A percentile compares a stretch with the other conserved stretches of the same genome.
These are phyloP conservation scores for Puccinellia tenuiflora DNA, from an alignment of 176 grass and related monocot species.

Conservation along the genomic window DNA sequence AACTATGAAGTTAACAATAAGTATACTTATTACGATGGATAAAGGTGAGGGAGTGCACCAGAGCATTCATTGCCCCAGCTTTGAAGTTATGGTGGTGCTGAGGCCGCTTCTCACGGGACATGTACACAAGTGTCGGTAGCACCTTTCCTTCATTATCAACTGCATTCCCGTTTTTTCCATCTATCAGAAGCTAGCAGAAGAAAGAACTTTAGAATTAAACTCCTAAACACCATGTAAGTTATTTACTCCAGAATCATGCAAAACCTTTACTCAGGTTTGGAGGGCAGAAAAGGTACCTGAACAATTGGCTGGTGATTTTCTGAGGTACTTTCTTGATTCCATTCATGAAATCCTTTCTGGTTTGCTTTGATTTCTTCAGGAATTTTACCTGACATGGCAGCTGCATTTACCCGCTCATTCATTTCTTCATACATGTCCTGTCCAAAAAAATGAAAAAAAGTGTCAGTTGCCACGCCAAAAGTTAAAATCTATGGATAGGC, in stretches of 20 bases:
- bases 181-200: constrained; percentile 51
- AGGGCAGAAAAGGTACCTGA: constrained; percentile 36
- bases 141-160: constrained; percentile 29
- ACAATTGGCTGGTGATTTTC: constrained; percentile 63
- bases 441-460: not conserved
- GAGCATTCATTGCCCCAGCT: constrained; percentile 77
- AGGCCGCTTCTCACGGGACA: constrained; percentile 77
- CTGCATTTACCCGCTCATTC: constrained; percentile 33
- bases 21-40: not conserved
- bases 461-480: not conserved
- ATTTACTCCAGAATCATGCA: not conserved
- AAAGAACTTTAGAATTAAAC: constrained; percentile 1
- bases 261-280: not conserved
- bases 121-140: constrained; percentile 80
- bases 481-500: not conserved
- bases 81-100: constrained; percentile 76
- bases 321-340: constrained; percentile 30
- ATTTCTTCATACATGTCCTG: constrained; percentile 62
- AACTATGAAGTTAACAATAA: not conserved
- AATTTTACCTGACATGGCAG: constrained; percentile 38
- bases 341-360: constrained; percentile 69
- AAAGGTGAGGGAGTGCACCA: constrained; percentile 32
- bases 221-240: not conserved
- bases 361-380: constrained; percentile 37
- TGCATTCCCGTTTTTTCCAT: constrained; percentile 36